Conservation (phyloP, 176 grass and related monocot species). For the Triticum turgidum region DNA sequence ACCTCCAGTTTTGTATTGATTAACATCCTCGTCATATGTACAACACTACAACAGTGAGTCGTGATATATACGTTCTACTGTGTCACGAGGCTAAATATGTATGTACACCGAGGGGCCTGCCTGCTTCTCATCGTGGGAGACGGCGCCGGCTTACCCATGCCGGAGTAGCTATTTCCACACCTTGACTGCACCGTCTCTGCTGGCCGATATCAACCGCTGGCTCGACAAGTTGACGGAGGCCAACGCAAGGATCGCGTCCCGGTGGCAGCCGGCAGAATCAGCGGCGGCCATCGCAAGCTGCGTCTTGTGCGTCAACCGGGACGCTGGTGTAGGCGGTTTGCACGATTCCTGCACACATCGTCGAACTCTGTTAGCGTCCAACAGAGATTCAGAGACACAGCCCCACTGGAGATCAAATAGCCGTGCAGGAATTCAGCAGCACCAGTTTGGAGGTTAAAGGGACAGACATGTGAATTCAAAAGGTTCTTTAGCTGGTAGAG, state of each 20-base stretch:
- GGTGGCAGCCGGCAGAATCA: conserved; percentile 80
- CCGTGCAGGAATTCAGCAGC: not conserved
- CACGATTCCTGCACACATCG: conserved; percentile 60
- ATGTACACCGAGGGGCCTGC: conserved; percentile 18
- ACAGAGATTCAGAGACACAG: not conserved
- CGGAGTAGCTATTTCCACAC: conserved; percentile 79
- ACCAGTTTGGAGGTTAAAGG: not conserved
- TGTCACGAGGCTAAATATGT: conserved; percentile 20
- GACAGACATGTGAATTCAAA: not conserved
- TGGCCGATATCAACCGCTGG: conserved; percentile 84
- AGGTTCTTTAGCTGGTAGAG: not conserved
- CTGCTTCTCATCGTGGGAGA: not conserved
- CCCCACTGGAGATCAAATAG: not conserved
- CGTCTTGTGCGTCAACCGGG: conserved; percentile 61
- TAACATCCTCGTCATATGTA: conserved; percentile 13
- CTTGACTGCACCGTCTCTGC: conserved; percentile 90
- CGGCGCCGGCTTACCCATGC: not conserved
- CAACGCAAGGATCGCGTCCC: conserved; percentile 67
- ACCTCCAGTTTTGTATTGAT: conserved; percentile 16
- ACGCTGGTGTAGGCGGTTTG: conserved; percentile 34
- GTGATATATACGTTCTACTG: not conserved
- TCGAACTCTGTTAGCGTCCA: not conserved
- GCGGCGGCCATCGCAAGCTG: conserved; percentile 67
- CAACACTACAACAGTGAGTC: conserved; percentile 35
- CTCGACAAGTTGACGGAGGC: conserved; percentile 83